phyloP scores from a whole-genome alignment of 2,329 filamentous ascomycete species.

The Aspergillus japonicus region DNA sequence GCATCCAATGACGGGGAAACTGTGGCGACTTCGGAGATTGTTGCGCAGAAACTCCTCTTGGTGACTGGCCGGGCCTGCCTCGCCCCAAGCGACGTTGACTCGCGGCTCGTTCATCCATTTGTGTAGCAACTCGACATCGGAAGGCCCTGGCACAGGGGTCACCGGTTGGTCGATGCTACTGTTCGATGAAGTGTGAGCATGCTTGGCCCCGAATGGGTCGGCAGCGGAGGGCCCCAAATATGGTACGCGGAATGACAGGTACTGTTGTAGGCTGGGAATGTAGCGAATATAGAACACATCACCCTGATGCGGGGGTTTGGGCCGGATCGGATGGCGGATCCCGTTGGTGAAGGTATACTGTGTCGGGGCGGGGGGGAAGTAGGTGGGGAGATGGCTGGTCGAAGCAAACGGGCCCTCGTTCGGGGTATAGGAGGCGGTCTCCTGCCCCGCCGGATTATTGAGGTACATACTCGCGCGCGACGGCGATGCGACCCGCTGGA shows the following conservation, averaged over 20 bases:
- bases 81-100: slow-evolving; percentile 82
- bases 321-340: slow-evolving; percentile 79
- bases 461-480: slow-evolving; percentile 31
- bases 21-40: slow-evolving; percentile 67
- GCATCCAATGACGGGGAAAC: slow-evolving; percentile 85
- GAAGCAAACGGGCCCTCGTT: slow-evolving; percentile 30
- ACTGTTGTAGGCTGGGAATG: slow-evolving; percentile 76
- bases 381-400: slow-evolving; percentile 81
- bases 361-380: slow-evolving; percentile 78
- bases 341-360: slow-evolving; percentile 78
- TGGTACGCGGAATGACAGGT: slow-evolving; percentile 84
- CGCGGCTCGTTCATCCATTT: slow-evolving; percentile 87
- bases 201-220: slow-evolving; percentile 45
- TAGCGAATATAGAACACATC: slow-evolving; percentile 89
- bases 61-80: slow-evolving; percentile 53
- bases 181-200: slow-evolving; percentile 33
- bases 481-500: slow-evolving; percentile 52
- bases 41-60: slow-evolving; percentile 68
- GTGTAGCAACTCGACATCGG: slow-evolving; percentile 69
- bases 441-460: slow-evolving; percentile 9
- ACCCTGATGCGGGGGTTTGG: slow-evolving; percentile 85
- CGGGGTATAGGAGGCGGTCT: slow-evolving; percentile 26
- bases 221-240: slow-evolving; percentile 52
- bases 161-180: slow-evolving; percentile 42
- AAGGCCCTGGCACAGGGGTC: slow-evolving; percentile 41